Base-by-base conservation (phyloP, 2,329 filamentous ascomycete genomes). In the Colletotrichum sansevieriae region DNA sequence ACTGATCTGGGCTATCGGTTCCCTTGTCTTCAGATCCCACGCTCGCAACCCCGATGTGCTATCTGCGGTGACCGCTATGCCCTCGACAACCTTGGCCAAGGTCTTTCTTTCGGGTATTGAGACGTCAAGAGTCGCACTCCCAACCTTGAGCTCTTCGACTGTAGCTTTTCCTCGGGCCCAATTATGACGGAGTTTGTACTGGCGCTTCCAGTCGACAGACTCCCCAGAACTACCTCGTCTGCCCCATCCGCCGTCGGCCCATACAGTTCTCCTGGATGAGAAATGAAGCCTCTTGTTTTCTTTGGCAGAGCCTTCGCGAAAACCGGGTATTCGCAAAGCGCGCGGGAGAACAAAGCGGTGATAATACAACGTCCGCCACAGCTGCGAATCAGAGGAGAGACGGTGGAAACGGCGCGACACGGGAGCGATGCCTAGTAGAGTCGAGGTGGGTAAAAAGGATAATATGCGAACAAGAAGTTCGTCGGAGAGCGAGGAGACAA, bases 351-450 rank as follows among this genome's bases (percentile, higher is more conserved):
- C 93, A 79, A 97, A 98, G 71, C 92, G 90, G 29, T 89, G 86
- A 80, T 97, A 97, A 80, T 97, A 99, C 57, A 94, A 88, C 13
- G 87, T 87, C 78, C 95, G 96, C 96, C 96, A 99, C 65, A 98
- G 83, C 77, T 98, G 94, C 0, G 92, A 91, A 78, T 98, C 96
- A 63, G 87, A 85, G 8, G 93, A 87, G 18, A 98, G 85, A 44
- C 84, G 84, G 73, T 90, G 85, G 75, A 97, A 92, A 68, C 92
- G 93, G 62, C 82, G 88, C 2, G 94, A 98, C n/a, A 95, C 85
- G 63, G 89, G 82, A 6, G 85, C 82, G 41, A 87, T 83, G 60
- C 83, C 82, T 61, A 94, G 84, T 9, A 98, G 86, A 33, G 91
- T 87, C 8, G 85, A 81, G 35, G 93, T 87, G 2, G 91, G 82